Percentiles rank a stretch among this genome's conserved stretches.
Evolutionary conservation across 192 early-diverging fungal genomes (phyloP).

Genomic region (Powellomyces hirtus): DNA sequence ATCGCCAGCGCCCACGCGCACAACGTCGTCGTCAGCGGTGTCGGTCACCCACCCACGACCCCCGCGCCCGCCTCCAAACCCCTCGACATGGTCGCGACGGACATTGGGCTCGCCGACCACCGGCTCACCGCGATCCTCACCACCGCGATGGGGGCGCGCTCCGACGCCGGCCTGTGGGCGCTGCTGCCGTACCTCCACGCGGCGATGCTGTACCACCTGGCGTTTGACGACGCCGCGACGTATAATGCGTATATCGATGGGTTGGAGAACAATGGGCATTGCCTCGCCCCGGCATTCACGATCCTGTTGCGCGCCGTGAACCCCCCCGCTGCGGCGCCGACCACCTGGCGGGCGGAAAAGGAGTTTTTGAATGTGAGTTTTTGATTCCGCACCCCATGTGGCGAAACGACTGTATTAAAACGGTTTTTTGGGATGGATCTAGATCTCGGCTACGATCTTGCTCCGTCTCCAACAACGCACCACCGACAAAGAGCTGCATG

Average conservation of each 20-base stretch:
- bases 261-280: slow-evolving; percentile 19
- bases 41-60: background rate
- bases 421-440: background rate
- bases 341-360: background rate
- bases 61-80: background rate
- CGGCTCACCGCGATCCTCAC: background rate
- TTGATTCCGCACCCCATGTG: no score
- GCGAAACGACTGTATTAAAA: no score
- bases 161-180: slow-evolving; percentile 24
- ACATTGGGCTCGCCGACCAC: background rate
- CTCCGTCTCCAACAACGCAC: slow-evolving; percentile 13
- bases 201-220: slow-evolving; percentile 15
- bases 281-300: slow-evolving; percentile 2
- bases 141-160: background rate
- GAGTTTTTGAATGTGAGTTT: slow-evolving; percentile 15
- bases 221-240: slow-evolving; percentile 19
- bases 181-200: slow-evolving; percentile 27
- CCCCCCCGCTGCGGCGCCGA: background rate
- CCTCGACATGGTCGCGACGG: background rate
- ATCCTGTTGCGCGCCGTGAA: background rate
- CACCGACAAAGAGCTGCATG: slow-evolving; percentile 21
- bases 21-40: no score
- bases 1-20: slow-evolving; percentile 21
- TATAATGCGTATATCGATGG: slow-evolving; percentile 33
- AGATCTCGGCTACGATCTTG: slow-evolving; percentile 21